Evolutionary conservation across 2,329 filamentous ascomycete genomes (phyloP).

Genomic region (Cyphellophora europaea): DNA sequence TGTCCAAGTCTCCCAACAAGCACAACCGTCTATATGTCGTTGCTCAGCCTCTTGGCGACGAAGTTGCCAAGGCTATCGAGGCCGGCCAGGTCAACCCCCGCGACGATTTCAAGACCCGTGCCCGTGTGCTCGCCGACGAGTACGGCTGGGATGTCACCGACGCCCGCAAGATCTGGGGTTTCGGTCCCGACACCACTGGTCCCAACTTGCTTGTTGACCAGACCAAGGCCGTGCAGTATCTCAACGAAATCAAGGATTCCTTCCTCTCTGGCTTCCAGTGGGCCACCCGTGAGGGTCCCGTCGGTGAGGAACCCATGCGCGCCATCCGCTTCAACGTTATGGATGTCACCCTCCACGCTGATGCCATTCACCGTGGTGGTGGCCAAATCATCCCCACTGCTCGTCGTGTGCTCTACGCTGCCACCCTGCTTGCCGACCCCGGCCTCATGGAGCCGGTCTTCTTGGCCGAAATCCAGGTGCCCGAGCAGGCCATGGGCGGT

Average conservation of each 20-base stretch:
- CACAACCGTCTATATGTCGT: constrained; percentile 99
- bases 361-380: constrained; percentile 99
- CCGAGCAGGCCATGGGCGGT: constrained; percentile 98
- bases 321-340: constrained; percentile 96
- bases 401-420: constrained; percentile 93
- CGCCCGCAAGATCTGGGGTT: constrained; percentile 99
- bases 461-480: constrained; percentile 98
- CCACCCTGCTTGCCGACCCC: constrained; percentile 82
- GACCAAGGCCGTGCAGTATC: constrained; percentile 99
- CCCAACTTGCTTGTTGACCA: constrained; percentile 98
- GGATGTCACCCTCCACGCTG: constrained; percentile 98
- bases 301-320: constrained; percentile 98
- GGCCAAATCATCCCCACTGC: constrained; percentile 97
- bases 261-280: constrained; percentile 99
- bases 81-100: constrained; percentile 81
- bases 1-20: constrained; percentile 99
- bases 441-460: constrained; percentile 94
- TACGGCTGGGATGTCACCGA: constrained; percentile 99
- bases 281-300: constrained; percentile 93
- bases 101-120: constrained; percentile 98
- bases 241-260: constrained; percentile 99
- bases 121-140: constrained; percentile 90
- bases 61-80: constrained; percentile 86
- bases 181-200: constrained; percentile 94
- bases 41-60: constrained; percentile 84